phyloP scores from a whole-genome alignment of 768 basidiomycete species.

The Leccinellum luteum region DNA sequence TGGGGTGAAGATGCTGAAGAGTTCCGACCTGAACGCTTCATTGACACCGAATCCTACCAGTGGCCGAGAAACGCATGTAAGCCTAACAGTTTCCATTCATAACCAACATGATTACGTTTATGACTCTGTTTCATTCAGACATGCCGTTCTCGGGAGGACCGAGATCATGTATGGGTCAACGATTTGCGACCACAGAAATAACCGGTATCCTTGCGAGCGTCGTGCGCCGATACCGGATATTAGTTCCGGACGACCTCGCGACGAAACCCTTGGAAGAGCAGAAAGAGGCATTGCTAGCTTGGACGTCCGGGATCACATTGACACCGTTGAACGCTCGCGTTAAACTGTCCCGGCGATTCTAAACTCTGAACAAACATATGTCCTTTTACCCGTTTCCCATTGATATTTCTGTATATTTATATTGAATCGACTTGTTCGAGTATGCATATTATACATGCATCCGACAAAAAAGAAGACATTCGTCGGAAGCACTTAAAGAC shows the following conservation, averaged over 20 bases:
- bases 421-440: not conserved
- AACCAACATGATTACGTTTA: not conserved
- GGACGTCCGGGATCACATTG: slow-evolving; percentile 37
- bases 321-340: slow-evolving; percentile 32
- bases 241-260: slow-evolving; percentile 37
- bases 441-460: not conserved
- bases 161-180: slow-evolving; percentile 49
- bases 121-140: slow-evolving; percentile 25
- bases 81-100: slow-evolving; percentile 3
- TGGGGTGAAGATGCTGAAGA: slow-evolving; percentile 46
- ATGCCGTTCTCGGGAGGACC: slow-evolving; percentile 45
- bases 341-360: slow-evolving; percentile 20
- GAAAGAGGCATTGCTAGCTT: slow-evolving; percentile 33
- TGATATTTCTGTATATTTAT: not conserved
- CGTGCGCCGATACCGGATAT: slow-evolving; percentile 40
- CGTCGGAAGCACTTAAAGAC: not conserved
- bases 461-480: not conserved
- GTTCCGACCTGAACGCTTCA: slow-evolving; percentile 50
- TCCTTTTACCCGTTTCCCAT: not conserved
- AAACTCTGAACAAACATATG: not conserved
- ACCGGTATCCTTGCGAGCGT: slow-evolving; percentile 43
- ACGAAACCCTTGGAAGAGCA: slow-evolving; percentile 31
- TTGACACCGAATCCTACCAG: slow-evolving; percentile 45
- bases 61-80: slow-evolving; percentile 5
- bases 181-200: slow-evolving; percentile 44